Evolutionary conservation across 768 basidiomycete species (phyloP).

Genomic region (Chalciporus chontae): DNA sequence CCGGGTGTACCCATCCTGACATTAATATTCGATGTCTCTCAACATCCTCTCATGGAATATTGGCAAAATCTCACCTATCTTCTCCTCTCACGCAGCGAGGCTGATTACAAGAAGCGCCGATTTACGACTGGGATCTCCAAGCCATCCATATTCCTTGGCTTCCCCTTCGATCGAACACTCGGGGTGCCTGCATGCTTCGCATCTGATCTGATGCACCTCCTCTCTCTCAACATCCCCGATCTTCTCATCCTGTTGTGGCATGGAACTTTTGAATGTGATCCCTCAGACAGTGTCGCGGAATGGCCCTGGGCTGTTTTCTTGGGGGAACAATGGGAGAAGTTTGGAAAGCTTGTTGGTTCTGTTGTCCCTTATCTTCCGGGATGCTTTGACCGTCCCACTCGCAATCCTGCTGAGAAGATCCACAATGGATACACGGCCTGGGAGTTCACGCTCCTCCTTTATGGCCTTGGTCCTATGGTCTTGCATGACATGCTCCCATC

Average conservation of each 20-base stretch:
- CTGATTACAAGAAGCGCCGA: not conserved
- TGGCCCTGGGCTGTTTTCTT: no score
- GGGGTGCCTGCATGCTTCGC: not conserved
- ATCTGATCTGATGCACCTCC: not conserved
- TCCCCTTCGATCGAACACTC: not conserved
- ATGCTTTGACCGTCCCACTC: no score
- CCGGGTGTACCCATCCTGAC: not conserved
- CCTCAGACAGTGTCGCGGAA: not conserved
- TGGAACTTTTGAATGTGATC: not conserved
- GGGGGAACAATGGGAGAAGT: not conserved
- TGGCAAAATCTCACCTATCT: not conserved
- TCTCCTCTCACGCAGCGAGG: not conserved
- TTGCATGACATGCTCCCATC: conserved; percentile 14
- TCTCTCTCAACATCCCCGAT: not conserved
- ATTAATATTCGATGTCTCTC: not conserved
- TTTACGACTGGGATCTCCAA: not conserved
- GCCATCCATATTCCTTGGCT: not conserved
- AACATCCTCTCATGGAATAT: not conserved
- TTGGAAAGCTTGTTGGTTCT: not conserved
- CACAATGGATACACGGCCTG: no score
- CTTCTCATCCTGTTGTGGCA: not conserved
- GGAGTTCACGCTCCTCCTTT: conserved; percentile 5
- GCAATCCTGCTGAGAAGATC: no score
- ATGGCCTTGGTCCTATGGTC: conserved; percentile 14
- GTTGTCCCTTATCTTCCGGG: no score